A percentile compares a stretch with the other conserved stretches of the same genome.
Evolutionary conservation across 352 stramenopile species (phyloP).

Genomic region (Globisporangium splendens): DNA sequence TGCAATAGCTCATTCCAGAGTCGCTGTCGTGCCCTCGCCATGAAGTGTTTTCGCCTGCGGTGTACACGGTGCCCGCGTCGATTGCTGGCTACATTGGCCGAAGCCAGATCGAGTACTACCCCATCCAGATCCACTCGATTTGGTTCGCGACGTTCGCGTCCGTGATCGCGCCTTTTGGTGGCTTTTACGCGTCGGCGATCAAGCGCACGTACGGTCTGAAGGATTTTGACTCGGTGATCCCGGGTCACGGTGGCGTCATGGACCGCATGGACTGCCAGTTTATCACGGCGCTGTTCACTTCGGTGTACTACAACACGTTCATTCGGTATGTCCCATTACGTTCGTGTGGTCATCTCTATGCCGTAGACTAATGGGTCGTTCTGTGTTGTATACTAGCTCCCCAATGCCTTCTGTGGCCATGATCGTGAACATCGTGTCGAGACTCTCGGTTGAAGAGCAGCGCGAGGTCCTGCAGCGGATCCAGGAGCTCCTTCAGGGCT

Average conservation of each 20-base stretch:
- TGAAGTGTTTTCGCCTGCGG: slow-evolving; percentile 55
- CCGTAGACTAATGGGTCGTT: neutral
- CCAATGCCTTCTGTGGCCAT: slow-evolving; percentile 53
- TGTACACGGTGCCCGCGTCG: slow-evolving; percentile 64
- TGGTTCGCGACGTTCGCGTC: slow-evolving; percentile 96
- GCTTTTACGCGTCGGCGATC: slow-evolving; percentile 98
- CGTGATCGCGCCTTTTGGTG: slow-evolving; percentile 98
- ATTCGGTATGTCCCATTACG: slow-evolving; percentile 59
- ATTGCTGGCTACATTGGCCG: slow-evolving; percentile 78
- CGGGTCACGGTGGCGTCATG: slow-evolving; percentile 96
- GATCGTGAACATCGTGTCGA: slow-evolving; percentile 73
- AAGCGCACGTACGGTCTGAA: slow-evolving; percentile 99
- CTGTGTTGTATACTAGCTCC: slow-evolving; percentile 31
- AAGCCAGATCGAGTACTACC: slow-evolving; percentile 78
- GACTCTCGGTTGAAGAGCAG: slow-evolving; percentile 67
- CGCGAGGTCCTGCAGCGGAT: slow-evolving; percentile 62
- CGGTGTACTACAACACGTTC: slow-evolving; percentile 98
- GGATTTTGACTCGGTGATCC: slow-evolving; percentile 99
- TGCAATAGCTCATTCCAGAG: slow-evolving; percentile 63
- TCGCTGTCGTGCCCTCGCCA: slow-evolving; percentile 59
- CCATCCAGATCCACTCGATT: slow-evolving; percentile 95
- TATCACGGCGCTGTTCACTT: slow-evolving; percentile 93
- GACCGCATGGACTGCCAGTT: slow-evolving; percentile 98
- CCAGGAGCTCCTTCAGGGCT: slow-evolving; percentile 54
- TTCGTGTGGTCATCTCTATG: neutral